A percentile compares a stretch with the other conserved stretches of the same genome.
phyloP scores from a whole-genome alignment of 768 basidiomycete species.

The Serpula lacrymans region DNA sequence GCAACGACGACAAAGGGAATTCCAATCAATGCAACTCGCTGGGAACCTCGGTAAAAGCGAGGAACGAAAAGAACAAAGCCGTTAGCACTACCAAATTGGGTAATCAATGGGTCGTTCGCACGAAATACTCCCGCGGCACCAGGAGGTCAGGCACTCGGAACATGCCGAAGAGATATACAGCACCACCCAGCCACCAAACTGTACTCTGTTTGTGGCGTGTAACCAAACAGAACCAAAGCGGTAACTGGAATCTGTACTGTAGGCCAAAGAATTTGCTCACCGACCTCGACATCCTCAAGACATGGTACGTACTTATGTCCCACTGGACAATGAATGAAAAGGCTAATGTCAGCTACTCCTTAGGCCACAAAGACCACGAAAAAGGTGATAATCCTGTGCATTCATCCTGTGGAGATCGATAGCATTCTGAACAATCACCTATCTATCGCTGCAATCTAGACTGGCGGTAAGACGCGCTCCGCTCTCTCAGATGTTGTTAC shows the following conservation, averaged over 20 bases:
- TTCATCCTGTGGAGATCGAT: background rate
- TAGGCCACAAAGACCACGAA: constrained; percentile 52
- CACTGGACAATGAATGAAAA: constrained; percentile 6
- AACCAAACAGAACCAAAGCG: constrained; percentile 39
- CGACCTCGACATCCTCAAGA: constrained; percentile 64
- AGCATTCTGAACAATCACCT: constrained; percentile 4
- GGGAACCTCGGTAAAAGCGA: no score
- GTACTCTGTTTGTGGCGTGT: constrained; percentile 42
- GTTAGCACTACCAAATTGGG: background rate
- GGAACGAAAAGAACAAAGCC: constrained; percentile 6
- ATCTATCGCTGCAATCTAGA: constrained; percentile 29
- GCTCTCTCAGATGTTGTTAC: constrained; percentile 98
- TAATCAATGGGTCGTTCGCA: background rate
- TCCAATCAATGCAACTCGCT: no score
- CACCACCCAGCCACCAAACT: constrained; percentile 50
- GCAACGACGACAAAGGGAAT: constrained; percentile 8
- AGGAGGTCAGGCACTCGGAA: constrained; percentile 25
- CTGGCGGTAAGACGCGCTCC: constrained; percentile 87
- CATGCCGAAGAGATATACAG: constrained; percentile 35
- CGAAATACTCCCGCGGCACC: background rate
- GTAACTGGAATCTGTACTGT: constrained; percentile 24
- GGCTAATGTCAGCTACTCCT: constrained; percentile 8
- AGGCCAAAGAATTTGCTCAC: constrained; percentile 39
- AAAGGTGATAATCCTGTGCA: constrained; percentile 52
- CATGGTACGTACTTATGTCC: constrained; percentile 48